phyloP scores from a whole-genome alignment of 306 rosid genomes.

The Heteromeles arbutifolia region DNA sequence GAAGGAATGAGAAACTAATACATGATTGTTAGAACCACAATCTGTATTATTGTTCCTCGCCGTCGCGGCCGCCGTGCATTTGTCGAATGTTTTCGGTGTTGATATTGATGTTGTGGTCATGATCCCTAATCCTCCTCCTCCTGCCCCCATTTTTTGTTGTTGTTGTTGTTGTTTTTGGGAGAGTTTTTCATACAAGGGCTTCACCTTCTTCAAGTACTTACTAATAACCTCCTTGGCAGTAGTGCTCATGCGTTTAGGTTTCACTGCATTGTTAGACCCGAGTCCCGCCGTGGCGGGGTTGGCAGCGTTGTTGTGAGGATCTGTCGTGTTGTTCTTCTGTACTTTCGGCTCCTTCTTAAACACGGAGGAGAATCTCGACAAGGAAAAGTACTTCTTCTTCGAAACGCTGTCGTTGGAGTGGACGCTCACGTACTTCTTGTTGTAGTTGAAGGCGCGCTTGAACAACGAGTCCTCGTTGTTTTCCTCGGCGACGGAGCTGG shows the following conservation, averaged over 20 bases:
- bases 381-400: constrained; percentile 55
- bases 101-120: not conserved
- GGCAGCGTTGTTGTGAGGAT: not conserved
- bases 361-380: constrained; percentile 77
- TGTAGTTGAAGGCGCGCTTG: constrained; percentile 36
- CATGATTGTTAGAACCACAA: not conserved
- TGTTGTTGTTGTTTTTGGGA: constrained; percentile 44
- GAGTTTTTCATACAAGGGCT: constrained; percentile 69
- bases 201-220: constrained; percentile 75
- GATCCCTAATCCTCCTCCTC: not conserved
- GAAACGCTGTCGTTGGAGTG: not conserved
- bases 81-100: not conserved
- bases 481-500: constrained; percentile 63
- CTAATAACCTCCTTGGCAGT: constrained; percentile 71
- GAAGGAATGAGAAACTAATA: constrained; percentile 61
- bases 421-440: not conserved
- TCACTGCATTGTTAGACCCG: constrained; percentile 32
- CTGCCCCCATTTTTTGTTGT: constrained; percentile 15
- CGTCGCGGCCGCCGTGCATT: not conserved
- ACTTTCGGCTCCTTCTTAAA: constrained; percentile 41
- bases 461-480: constrained; percentile 18
- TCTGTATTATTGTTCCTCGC: constrained; percentile 12
- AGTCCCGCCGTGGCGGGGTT: not conserved
- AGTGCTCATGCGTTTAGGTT: constrained; percentile 47
- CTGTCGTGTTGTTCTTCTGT: not conserved